These are phyloP conservation scores for Chrysanthemum seticuspe DNA, from an alignment of 129 eudicot genomes.

Conservation along the genomic window DNA sequence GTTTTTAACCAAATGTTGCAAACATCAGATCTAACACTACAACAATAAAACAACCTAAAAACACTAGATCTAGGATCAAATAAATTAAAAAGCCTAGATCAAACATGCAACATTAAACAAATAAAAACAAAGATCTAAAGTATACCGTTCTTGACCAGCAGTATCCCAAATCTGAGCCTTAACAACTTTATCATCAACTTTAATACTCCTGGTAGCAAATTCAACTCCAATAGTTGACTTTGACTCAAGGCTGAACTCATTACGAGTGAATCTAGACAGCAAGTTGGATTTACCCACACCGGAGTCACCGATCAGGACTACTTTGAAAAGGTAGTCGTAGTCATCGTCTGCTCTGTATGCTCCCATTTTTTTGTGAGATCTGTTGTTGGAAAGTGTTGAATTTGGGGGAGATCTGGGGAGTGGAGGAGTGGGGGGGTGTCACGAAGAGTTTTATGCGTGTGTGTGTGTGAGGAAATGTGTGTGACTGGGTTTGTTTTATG, in stretches of 20 bases:
- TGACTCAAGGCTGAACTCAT: slow-evolving; percentile 49
- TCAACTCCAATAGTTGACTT: slow-evolving; percentile 51
- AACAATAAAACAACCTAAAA: not conserved
- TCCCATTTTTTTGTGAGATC: slow-evolving; percentile 34
- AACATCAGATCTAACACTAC: slow-evolving; percentile 14
- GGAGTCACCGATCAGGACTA: slow-evolving; percentile 48
- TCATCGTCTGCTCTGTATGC: slow-evolving; percentile 61
- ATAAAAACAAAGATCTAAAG: too few relatives aligned
- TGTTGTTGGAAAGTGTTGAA: not conserved
- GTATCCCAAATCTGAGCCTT: slow-evolving; percentile 84
- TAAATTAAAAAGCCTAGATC: not conserved
- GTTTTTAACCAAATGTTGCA: not conserved
- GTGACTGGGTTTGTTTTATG: too few relatives aligned
- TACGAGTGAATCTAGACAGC: slow-evolving; percentile 40
- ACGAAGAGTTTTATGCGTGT: too few relatives aligned
- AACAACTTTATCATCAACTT: slow-evolving; percentile 50
- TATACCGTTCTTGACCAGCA: slow-evolving; percentile 65
- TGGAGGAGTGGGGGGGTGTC: too few relatives aligned
- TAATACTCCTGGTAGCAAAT: slow-evolving; percentile 45
- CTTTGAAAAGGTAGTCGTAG: slow-evolving; percentile 49
- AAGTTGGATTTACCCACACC: slow-evolving; percentile 48
- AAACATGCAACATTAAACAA: not conserved
- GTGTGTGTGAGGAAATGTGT: too few relatives aligned
- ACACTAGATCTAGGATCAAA: slow-evolving; percentile 1
- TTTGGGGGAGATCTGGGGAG: slow-evolving; percentile 22